Evolutionary conservation across 495 filamentous ascomycete species (phyloP).

Genomic region (Penicillium tannophilum): DNA sequence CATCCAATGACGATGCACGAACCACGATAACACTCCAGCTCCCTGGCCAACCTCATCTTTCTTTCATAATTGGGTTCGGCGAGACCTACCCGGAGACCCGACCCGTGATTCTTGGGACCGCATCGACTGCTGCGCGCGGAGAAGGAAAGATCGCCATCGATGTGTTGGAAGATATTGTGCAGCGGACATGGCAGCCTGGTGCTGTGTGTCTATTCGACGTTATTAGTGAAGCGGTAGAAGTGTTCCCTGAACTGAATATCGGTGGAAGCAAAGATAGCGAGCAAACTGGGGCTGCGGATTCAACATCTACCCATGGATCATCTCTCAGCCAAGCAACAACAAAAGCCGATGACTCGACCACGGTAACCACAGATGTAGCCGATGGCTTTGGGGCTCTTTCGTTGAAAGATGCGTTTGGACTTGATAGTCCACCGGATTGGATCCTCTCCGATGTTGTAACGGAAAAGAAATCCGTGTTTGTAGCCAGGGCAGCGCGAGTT

Average conservation of each 20-base stretch:
- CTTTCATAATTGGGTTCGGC: constrained; percentile 69
- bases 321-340: constrained; percentile 18
- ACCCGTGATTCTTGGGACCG: constrained; percentile 68
- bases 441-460: constrained; percentile 66
- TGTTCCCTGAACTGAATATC: constrained; percentile 51
- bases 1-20: constrained; percentile 22
- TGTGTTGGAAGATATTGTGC: constrained; percentile 65
- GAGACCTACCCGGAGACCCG: constrained; percentile 69
- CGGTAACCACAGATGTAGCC: constrained; percentile 7
- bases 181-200: constrained; percentile 66
- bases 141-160: constrained; percentile 67
- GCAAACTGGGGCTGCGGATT: neutral
- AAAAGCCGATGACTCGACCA: constrained; percentile 14
- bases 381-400: constrained; percentile 33
- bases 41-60: constrained; percentile 45
- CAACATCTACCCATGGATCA: constrained; percentile 6
- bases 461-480: constrained; percentile 86
- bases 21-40: constrained; percentile 45
- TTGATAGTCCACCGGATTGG: constrained; percentile 63
- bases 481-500: constrained; percentile 73
- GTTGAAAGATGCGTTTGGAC: constrained; percentile 36
- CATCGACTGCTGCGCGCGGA: constrained; percentile 56
- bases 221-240: constrained; percentile 59
- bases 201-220: constrained; percentile 87
- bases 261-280: constrained; percentile 27